Conservation (phyloP, 2,329 filamentous ascomycete genomes). For the Talaromyces sp. region DNA sequence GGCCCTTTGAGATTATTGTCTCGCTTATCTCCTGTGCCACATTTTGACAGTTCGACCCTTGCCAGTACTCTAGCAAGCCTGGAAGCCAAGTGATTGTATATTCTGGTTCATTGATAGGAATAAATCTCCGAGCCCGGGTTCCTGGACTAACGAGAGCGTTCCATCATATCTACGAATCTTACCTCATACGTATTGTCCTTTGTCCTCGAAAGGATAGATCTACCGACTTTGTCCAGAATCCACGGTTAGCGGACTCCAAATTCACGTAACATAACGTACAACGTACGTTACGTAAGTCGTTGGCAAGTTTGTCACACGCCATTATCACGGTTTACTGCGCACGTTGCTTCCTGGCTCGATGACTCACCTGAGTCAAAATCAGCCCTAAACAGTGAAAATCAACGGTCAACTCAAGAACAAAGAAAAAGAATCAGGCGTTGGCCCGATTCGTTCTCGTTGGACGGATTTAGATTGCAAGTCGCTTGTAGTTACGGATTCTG, state of each 20-base stretch:
- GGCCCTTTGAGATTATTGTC: neutral
- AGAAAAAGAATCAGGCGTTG: neutral
- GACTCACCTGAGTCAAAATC: neutral
- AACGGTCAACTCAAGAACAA: neutral
- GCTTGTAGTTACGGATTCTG: neutral
- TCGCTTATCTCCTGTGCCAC: constrained; percentile 6
- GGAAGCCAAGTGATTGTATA: neutral
- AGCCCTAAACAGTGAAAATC: neutral
- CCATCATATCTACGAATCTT: neutral
- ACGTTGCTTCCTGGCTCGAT: neutral
- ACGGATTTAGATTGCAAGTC: neutral
- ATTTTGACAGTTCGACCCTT: neutral
- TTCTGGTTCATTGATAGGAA: neutral
- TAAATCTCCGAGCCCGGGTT: neutral
- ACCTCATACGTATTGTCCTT: neutral
- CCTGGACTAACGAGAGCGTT: neutral
- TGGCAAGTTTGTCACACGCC: neutral
- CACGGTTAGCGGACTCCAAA: neutral
- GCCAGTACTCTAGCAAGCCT: neutral
- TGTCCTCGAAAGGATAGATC: neutral
- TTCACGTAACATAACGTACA: neutral
- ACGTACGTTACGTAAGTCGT: neutral
- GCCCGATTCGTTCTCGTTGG: neutral
- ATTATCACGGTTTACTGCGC: neutral
- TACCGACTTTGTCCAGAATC: neutral